phyloP scores from a whole-genome alignment of 2,329 filamentous ascomycete genomes.

The Parascedosporium putredinis region DNA sequence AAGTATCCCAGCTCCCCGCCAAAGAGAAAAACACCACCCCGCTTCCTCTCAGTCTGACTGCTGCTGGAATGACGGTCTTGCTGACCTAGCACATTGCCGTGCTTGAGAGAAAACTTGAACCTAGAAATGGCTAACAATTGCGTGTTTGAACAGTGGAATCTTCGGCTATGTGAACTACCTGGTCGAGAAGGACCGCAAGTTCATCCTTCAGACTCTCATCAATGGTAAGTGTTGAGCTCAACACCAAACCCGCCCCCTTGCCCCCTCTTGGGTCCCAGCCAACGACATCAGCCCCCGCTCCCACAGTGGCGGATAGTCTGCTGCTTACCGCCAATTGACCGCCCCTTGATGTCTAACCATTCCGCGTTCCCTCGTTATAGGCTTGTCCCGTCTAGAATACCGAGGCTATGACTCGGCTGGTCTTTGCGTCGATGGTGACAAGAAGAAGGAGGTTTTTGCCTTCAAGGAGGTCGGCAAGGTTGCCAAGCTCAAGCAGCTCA shows the following conservation, averaged over 20 bases:
- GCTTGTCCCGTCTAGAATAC: conserved; percentile 92
- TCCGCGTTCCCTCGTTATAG: conserved; percentile 32
- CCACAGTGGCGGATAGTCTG: neutral
- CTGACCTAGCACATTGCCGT: too few relatives aligned
- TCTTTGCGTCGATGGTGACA: conserved; percentile 91
- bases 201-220: conserved; percentile 89
- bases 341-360: conserved; percentile 7
- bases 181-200: conserved; percentile 96
- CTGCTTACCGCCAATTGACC: conserved; percentile 3
- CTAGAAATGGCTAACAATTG: neutral
- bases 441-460: conserved; percentile 94
- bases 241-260: too few relatives aligned
- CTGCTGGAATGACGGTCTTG: too few relatives aligned
- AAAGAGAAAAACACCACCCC: neutral
- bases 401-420: conserved; percentile 97
- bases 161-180: conserved; percentile 99
- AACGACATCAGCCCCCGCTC: neutral
- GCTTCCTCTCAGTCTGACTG: neutral
- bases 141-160: conserved; percentile 56
- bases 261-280: too few relatives aligned
- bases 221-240: conserved; percentile 58
- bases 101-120: too few relatives aligned
- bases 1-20: neutral
- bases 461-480: conserved; percentile 99
- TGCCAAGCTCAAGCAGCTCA: conserved; percentile 87